Percentiles rank a stretch among this genome's conserved stretches.
Conservation (phyloP, 768 basidiomycete species). For the Gymnopilus junonius region DNA sequence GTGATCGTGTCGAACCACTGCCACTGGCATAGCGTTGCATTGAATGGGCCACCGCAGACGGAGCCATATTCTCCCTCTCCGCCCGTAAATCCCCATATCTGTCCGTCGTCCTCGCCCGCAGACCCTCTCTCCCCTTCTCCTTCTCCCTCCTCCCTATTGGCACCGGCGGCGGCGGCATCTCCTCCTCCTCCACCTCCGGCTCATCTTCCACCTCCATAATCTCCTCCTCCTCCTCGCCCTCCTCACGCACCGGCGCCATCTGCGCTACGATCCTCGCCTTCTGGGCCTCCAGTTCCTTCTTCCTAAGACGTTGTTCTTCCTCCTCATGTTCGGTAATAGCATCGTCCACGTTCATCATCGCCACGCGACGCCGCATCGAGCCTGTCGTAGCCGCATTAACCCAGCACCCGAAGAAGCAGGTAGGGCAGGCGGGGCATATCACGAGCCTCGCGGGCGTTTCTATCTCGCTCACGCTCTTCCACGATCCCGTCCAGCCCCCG, state of each 20-base stretch:
- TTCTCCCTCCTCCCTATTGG: not conserved
- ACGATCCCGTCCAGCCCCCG: constrained; percentile 49
- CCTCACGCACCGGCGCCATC: constrained; percentile 74
- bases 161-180: not conserved
- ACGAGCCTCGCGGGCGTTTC: not conserved
- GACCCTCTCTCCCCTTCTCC: constrained; percentile 19
- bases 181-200: constrained; percentile 8
- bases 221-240: constrained; percentile 39
- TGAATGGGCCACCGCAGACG: constrained; percentile 11
- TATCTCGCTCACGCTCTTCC: constrained; percentile 35
- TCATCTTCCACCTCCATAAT: constrained; percentile 38
- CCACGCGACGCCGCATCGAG: not conserved
- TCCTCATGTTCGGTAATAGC: constrained; percentile 40
- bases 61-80: constrained; percentile 38
- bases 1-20: not conserved
- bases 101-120: constrained; percentile 27
- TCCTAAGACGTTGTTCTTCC: constrained; percentile 43
- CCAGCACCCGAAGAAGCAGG: not conserved
- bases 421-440: not conserved
- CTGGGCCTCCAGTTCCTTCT: constrained; percentile 86
- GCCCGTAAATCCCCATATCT: constrained; percentile 16
- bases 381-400: not conserved
- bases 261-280: constrained; percentile 94
- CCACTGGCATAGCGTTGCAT: not conserved
- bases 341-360: constrained; percentile 26